Evolutionary conservation across 2,329 filamentous ascomycete genomes (phyloP).

Genomic region (Aspergillus novofumigatus): DNA sequence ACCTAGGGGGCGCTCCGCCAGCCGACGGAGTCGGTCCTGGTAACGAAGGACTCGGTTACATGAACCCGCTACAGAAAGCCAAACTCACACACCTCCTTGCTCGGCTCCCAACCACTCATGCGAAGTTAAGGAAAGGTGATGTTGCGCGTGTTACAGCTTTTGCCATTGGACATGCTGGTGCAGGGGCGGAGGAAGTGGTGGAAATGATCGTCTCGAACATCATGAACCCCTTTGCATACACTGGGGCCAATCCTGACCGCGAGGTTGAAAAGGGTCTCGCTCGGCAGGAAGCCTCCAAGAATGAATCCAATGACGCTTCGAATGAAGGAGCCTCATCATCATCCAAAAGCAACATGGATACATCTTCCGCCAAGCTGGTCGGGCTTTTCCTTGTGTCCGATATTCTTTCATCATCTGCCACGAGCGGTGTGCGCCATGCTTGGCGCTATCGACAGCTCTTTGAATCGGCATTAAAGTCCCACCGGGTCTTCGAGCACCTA

Average conservation of each 20-base stretch:
- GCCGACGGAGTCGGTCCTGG: constrained; percentile 34
- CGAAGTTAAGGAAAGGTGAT: constrained; percentile 75
- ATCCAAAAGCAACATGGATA: constrained; percentile 53
- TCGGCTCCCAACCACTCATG: constrained; percentile 70
- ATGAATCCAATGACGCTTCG: constrained; percentile 28
- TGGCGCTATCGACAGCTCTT: constrained; percentile 84
- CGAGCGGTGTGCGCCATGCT: constrained; percentile 72
- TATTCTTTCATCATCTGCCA: constrained; percentile 71
- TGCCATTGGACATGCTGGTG: constrained; percentile 79
- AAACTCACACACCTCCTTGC: constrained; percentile 81
- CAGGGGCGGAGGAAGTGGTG: constrained; percentile 87
- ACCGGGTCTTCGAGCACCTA: constrained; percentile 69
- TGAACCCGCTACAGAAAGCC: constrained; percentile 79
- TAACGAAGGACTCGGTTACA: constrained; percentile 57
- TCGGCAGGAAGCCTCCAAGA: constrained; percentile 31
- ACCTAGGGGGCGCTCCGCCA: constrained; percentile 39
- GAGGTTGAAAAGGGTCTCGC: constrained; percentile 27
- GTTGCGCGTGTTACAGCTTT: constrained; percentile 82
- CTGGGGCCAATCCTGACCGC: constrained; percentile 61
- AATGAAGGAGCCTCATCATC: constrained; percentile 32
- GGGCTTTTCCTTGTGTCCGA: constrained; percentile 78
- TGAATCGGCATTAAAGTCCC: constrained; percentile 64
- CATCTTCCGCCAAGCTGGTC: constrained; percentile 69
- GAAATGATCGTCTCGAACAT: constrained; percentile 81
- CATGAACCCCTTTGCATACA: constrained; percentile 68